A percentile compares a stretch with the other conserved stretches of the same genome.
Conservation (phyloP, 352 stramenopile genomes). For the Peronospora farinosa region DNA sequence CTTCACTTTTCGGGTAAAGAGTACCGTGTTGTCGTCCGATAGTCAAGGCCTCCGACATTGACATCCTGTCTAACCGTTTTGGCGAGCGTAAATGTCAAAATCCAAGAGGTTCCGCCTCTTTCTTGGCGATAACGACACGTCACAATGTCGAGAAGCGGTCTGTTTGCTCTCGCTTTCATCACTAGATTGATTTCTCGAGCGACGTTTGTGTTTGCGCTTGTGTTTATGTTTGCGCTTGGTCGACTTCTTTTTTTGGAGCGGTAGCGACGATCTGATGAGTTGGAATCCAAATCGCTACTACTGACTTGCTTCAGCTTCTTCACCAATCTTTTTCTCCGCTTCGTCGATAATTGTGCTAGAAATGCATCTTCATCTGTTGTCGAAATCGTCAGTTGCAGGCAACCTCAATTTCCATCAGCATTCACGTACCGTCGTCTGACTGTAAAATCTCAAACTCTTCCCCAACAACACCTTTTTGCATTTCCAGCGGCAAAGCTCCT, state of each 20-base stretch:
- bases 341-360: conserved; percentile 49
- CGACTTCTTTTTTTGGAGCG: conserved; percentile 25
- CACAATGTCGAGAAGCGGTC: conserved; percentile 1
- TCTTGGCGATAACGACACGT: conserved; percentile 9
- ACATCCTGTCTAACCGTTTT: neutral
- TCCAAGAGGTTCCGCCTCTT: neutral
- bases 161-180: conserved; percentile 4
- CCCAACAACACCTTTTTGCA: conserved; percentile 32
- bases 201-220: conserved; percentile 20
- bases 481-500: conserved; percentile 59
- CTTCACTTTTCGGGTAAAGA: neutral
- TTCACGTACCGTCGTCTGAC: conserved; percentile 42
- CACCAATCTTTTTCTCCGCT: conserved; percentile 55
- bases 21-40: neutral
- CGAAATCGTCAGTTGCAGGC: conserved; percentile 1
- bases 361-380: conserved; percentile 30
- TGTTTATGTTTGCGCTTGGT: conserved; percentile 31
- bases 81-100: conserved; percentile 4
- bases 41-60: neutral
- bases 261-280: conserved; percentile 8
- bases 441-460: conserved; percentile 60
- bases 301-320: conserved; percentile 49
- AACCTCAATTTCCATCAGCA: neutral
- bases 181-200: conserved; percentile 8
- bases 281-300: conserved; percentile 15